Base-by-base conservation (phyloP, 805 yeast genomes). In the Hanseniaspora jakobsenii region DNA sequence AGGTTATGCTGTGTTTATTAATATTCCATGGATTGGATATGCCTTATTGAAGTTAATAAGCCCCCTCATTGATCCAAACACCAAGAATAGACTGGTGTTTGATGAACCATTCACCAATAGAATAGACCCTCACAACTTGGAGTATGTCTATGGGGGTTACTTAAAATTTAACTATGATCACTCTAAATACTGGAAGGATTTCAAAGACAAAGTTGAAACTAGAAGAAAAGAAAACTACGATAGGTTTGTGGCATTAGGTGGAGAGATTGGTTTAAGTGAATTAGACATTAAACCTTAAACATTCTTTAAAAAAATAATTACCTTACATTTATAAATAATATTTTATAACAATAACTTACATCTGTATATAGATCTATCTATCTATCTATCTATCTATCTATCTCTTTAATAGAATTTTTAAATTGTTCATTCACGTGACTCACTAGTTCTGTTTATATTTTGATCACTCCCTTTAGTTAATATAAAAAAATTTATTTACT, bases 31-130 rank as follows among this genome's bases (percentile, higher is more conserved):
- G 72, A 66, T 70, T 32, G 75, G 73, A 2, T 67, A 72, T 60
- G 69, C 77, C 4, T 72, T 74, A 50, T 64, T 74, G 53, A 74
- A 73, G 54, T 58, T 73, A 44, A 69, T 71, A 43, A 72, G 72
- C 44, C 79, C 79, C 21, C 71, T 74, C 50, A 66, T 74, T 43
- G 80, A 74, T 53, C 78, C 78, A 6, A 67, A 68, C 48, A 73
- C 80, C 1, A 65, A 76, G 48, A 71, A 70, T 60, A 74, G 74
- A 56, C 68, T 75, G 6, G 64, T 71, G 10, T 73, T 72, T 51
- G 78, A 73, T 51, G 75, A 72, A 50, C 77, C 78, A 1, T 73
- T 73, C 50, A 73, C 66, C 39, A 66, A 71, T 45, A 71, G 66
- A 45, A 73, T 74, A 3, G 78, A 77, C 8, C 59, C 62, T 36